Evolutionary conservation across 2,329 filamentous ascomycete genomes (phyloP).

Genomic region (Cercospora sojina): DNA sequence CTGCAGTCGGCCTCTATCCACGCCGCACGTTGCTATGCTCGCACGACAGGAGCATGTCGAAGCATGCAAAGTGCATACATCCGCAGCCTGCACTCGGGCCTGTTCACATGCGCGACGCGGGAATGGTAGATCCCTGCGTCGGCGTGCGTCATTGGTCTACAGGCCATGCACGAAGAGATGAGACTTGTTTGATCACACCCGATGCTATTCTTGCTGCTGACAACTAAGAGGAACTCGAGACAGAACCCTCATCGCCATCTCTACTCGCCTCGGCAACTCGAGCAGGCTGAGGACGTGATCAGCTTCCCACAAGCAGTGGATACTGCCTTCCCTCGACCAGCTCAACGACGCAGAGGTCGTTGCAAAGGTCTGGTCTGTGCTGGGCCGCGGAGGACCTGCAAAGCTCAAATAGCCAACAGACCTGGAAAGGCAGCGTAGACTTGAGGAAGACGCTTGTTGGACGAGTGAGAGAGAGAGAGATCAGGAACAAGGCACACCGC

Average conservation of each 20-base stretch:
- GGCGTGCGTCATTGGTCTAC: constrained; percentile 1
- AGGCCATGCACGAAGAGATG: neutral
- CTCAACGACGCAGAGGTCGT: neutral
- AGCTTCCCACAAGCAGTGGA: neutral
- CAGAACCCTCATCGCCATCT: neutral
- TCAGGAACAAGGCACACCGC: neutral
- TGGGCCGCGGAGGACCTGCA: neutral
- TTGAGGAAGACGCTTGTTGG: neutral
- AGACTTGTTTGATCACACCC: neutral
- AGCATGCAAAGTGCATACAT: neutral
- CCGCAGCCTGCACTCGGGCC: neutral
- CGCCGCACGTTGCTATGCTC: neutral
- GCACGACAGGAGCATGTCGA: neutral
- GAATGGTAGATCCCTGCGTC: neutral
- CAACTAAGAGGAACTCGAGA: neutral
- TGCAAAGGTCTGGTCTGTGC: neutral
- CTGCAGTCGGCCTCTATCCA: neutral
- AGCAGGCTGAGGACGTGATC: neutral
- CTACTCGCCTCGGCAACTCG: neutral
- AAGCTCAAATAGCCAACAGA: neutral
- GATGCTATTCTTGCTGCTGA: neutral
- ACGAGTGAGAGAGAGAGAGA: neutral
- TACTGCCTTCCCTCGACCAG: neutral
- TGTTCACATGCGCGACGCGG: constrained; percentile 1
- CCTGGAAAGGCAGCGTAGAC: neutral